A percentile compares a stretch with the other conserved stretches of the same genome.
Evolutionary conservation across 2,329 filamentous ascomycete genomes (phyloP).

Genomic region (Plectosphaerella cucumerina): DNA sequence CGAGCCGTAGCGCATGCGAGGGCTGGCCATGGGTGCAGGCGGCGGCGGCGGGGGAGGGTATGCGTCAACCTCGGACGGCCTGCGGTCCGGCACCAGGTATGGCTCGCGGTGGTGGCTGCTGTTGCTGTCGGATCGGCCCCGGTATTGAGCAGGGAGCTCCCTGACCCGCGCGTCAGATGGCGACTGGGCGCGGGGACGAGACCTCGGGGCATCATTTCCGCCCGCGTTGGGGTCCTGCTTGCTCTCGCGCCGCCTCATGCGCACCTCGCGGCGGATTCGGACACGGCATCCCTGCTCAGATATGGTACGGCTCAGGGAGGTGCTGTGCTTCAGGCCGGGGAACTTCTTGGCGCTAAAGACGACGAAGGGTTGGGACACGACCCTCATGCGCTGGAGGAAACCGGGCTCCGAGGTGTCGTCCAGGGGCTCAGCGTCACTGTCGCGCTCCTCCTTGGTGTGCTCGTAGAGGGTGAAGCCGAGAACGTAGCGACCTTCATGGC

Average conservation of each 20-base stretch:
- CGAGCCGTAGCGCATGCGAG: slow-evolving; percentile 30
- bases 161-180: too few species aligned
- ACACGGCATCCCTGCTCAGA: slow-evolving; percentile 97
- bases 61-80: slow-evolving; percentile 45
- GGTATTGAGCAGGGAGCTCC: slow-evolving; percentile 17
- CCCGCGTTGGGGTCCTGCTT: slow-evolving; percentile 48
- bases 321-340: slow-evolving; percentile 87
- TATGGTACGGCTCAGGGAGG: slow-evolving; percentile 80
- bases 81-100: slow-evolving; percentile 33
- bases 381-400: slow-evolving; percentile 83
- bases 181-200: too few species aligned
- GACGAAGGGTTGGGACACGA: slow-evolving; percentile 80
- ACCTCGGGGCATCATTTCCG: slow-evolving; percentile 10
- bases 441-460: slow-evolving; percentile 80
- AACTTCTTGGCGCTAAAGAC: slow-evolving; percentile 99
- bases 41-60: slow-evolving; percentile 30
- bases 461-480: slow-evolving; percentile 91
- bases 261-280: slow-evolving; percentile 87
- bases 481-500: slow-evolving; percentile 91
- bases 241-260: slow-evolving; percentile 72
- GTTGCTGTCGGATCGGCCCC: slow-evolving; percentile 58
- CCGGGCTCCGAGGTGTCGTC: slow-evolving; percentile 40
- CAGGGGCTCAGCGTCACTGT: slow-evolving; percentile 56
- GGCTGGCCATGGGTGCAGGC: slow-evolving; percentile 15
- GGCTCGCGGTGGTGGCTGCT: slow-evolving; percentile 45